A percentile compares a stretch with the other conserved stretches of the same genome.
Conservation (phyloP, 2,329 filamentous ascomycete genomes). For the Diatrype stigma region DNA sequence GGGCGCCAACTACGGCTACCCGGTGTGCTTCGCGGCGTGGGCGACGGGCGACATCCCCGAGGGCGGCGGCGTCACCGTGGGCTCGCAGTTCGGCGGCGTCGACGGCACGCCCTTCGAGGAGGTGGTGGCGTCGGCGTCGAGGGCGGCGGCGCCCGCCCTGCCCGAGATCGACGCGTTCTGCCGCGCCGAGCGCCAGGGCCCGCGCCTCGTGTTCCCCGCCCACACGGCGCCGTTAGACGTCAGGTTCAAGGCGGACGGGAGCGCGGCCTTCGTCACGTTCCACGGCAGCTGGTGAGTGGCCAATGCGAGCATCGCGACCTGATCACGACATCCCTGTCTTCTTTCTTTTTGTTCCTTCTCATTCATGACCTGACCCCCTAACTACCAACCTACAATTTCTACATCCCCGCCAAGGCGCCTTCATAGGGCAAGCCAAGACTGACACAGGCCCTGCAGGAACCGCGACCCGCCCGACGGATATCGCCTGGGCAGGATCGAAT, state of each 20-base stretch:
- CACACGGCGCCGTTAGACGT: constrained; percentile 71
- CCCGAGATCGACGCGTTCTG: constrained; percentile 40
- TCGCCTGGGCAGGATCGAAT: constrained; percentile 28
- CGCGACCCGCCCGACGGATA: constrained; percentile 14
- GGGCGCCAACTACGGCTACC: constrained; percentile 64
- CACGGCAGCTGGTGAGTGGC: constrained; percentile 58
- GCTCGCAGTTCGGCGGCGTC: constrained; percentile 46
- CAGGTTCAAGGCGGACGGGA: constrained; percentile 56
- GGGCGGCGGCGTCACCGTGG: constrained; percentile 36
- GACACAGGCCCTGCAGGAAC: constrained; percentile 6
- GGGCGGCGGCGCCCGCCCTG: constrained; percentile 31
- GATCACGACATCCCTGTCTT: neutral
- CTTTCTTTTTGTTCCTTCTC: no score
- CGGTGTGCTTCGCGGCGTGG: constrained; percentile 66
- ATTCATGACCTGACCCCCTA: no score
- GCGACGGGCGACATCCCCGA: constrained; percentile 43
- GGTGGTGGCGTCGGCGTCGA: constrained; percentile 27
- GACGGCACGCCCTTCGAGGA: constrained; percentile 16
- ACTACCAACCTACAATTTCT: no score
- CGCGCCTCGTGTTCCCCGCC: constrained; percentile 56
- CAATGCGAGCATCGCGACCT: constrained; percentile 29
- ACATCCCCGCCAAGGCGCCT: no score
- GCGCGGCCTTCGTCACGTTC: constrained; percentile 63
- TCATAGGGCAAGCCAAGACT: no score
- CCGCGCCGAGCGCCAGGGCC: constrained; percentile 21